Conservation (phyloP, 2,329 filamentous ascomycete species). For the Volutella citrinella region DNA sequence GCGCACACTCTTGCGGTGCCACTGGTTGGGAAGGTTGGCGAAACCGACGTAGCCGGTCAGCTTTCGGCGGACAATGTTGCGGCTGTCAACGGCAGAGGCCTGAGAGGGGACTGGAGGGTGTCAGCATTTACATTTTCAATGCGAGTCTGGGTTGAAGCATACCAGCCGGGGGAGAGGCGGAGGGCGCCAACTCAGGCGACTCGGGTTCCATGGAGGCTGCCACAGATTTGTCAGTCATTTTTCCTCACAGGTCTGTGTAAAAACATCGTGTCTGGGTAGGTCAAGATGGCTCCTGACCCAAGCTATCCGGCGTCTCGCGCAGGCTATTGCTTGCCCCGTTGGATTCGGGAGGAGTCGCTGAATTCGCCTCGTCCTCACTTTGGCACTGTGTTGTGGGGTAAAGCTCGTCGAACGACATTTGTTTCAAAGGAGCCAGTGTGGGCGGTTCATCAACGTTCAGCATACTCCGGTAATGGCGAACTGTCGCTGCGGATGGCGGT, state of each 20-base stretch:
- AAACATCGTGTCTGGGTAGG: constrained; percentile 13
- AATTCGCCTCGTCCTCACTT: no score
- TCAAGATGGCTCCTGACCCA: constrained; percentile 34
- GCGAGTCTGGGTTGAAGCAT: constrained; percentile 20
- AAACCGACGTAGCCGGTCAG: constrained; percentile 98
- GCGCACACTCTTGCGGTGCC: constrained; percentile 99
- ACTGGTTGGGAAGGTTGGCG: constrained; percentile 98
- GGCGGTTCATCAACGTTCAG: constrained; percentile 49
- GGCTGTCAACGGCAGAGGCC: constrained; percentile 61
- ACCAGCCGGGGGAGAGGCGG: constrained; percentile 38
- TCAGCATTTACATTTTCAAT: constrained; percentile 1
- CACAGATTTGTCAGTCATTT: constrained; percentile 33
- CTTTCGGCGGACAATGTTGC: constrained; percentile 97
- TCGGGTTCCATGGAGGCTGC: constrained; percentile 46
- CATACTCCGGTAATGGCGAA: constrained; percentile 49
- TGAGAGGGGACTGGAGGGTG: constrained; percentile 30
- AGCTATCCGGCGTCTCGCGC: constrained; percentile 12
- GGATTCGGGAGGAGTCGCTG: no score
- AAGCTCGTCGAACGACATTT: constrained; percentile 47
- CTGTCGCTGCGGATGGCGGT: constrained; percentile 12
- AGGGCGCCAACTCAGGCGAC: constrained; percentile 41
- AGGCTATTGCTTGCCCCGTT: neutral
- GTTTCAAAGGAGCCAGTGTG: constrained; percentile 40
- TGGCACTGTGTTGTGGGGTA: no score
- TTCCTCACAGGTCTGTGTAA: constrained; percentile 1